Base-by-base conservation (phyloP, 441 rosid species). In the Metrosideros polymorpha region DNA sequence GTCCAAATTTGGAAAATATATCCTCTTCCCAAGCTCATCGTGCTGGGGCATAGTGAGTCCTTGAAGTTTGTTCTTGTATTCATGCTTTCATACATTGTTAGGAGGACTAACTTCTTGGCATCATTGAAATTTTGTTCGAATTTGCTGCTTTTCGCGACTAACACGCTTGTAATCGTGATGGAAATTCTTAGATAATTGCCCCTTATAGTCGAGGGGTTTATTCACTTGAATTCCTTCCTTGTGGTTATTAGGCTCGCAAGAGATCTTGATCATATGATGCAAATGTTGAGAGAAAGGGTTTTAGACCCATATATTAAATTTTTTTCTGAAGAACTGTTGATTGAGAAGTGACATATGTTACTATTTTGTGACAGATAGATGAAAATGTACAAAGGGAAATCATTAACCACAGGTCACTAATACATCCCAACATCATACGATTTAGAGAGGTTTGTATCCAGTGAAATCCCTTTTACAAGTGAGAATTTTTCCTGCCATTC, bases 381-480 rank as follows among this genome's bases (percentile, higher is more conserved):
- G 99, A 95, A 87, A 97, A 97, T 90, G 99, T 97, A 18, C 93
- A 93, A 89, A 94, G 99, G 89, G 99, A 97, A 90, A 97, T 97
- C 83, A 97, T 96, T 71, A 97, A 97, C 84, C 99, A 97, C 90
- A 92, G 99, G 86, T 96, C 98, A 13, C 89, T 96, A 32, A 95
- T 97, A 92, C 99, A 97, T 91, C 98, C 99, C 50, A 97, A 97
- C 93, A 97, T 97, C 66, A 97, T 97, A 82, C 93, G 99, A 90
- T 97, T 97, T 91, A 97, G 94, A 90, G 99, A 97, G 99, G 99
- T 96, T 35, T 82, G 91, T 88, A 87, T 32, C 22, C 54, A 50
- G 54, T 9, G 53, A 39, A 39, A 82, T 32, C 57, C 55, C 59
- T 83, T 55, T 12, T 53, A 19, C 57, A 17, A 22, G 54, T 12